A percentile compares a stretch with the other conserved stretches of the same genome.
Evolutionary conservation across 208 protist species (phyloP).

Genomic region (Phytomonas francai): DNA sequence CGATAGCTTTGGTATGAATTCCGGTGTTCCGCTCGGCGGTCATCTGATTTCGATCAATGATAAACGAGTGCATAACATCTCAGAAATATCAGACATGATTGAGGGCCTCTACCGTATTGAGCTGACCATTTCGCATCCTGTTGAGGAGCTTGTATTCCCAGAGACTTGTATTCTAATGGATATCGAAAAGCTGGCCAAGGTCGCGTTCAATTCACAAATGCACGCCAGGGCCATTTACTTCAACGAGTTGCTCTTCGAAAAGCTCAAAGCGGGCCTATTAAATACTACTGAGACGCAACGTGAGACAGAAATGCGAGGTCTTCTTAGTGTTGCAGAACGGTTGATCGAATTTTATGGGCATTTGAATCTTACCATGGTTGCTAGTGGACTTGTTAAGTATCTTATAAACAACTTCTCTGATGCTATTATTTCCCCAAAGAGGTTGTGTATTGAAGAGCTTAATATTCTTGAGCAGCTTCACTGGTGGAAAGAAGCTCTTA

Average conservation of each 20-base stretch:
- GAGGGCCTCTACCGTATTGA: slow-evolving; percentile 62
- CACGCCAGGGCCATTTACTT: slow-evolving; percentile 87
- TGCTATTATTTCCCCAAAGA: slow-evolving; percentile 53
- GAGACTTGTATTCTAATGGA: slow-evolving; percentile 62
- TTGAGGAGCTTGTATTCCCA: slow-evolving; percentile 37
- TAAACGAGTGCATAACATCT: slow-evolving; percentile 39
- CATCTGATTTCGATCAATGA: slow-evolving; percentile 72
- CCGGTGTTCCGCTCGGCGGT: slow-evolving; percentile 63
- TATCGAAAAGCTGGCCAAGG: slow-evolving; percentile 54
- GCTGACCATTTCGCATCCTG: slow-evolving; percentile 43
- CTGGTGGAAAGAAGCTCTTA: slow-evolving; percentile 78
- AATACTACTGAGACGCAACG: slow-evolving; percentile 17
- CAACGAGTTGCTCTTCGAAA: slow-evolving; percentile 77
- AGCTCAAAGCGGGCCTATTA: slow-evolving; percentile 21
- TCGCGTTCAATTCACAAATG: slow-evolving; percentile 72
- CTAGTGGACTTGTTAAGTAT: slow-evolving; percentile 73
- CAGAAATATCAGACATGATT: slow-evolving; percentile 74
- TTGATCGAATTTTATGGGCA: slow-evolving; percentile 84
- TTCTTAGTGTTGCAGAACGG: slow-evolving; percentile 56
- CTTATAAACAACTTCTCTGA: slow-evolving; percentile 71
- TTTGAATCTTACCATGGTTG: slow-evolving; percentile 76
- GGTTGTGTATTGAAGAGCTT: slow-evolving; percentile 78
- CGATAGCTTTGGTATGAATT: slow-evolving; percentile 54
- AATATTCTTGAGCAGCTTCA: slow-evolving; percentile 83
- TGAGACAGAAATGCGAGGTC: slow-evolving; percentile 36